Percentiles rank a stretch among this genome's conserved stretches.
phyloP scores from a whole-genome alignment of 2,329 filamentous ascomycete genomes.

The Chaetomium sp. region DNA sequence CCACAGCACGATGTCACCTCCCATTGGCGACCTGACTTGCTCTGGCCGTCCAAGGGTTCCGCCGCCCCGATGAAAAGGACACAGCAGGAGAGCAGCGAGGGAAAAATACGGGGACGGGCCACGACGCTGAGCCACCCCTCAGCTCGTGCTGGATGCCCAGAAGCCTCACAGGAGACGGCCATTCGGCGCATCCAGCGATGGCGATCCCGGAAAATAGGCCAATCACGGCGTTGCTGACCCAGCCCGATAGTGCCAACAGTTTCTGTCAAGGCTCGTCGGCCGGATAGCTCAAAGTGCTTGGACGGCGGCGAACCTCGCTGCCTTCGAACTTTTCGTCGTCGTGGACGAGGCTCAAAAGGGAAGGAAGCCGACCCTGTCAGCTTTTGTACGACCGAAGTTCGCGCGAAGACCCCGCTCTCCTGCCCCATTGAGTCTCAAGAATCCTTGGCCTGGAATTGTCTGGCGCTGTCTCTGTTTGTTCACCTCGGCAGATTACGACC shows the following conservation, averaged over 20 bases:
- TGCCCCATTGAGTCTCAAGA: too few species aligned
- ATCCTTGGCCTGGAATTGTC: too few species aligned
- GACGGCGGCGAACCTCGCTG: too few species aligned
- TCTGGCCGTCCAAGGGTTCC: background rate
- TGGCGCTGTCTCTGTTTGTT: too few species aligned
- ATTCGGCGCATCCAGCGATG: background rate
- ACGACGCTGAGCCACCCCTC: background rate
- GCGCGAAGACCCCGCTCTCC: too few species aligned
- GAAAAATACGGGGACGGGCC: too few species aligned
- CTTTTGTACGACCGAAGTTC: too few species aligned
- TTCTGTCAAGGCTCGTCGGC: background rate
- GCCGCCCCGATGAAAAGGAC: background rate
- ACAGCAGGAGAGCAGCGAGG: background rate
- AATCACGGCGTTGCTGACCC: slow-evolving; percentile 12
- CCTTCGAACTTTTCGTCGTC: too few species aligned
- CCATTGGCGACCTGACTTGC: slow-evolving; percentile 13
- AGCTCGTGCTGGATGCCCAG: background rate
- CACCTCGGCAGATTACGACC: too few species aligned
- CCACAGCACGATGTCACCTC: background rate
- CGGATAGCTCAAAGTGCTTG: background rate
- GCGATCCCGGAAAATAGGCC: slow-evolving; percentile 7
- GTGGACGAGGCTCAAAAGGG: too few species aligned
- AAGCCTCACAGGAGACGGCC: background rate
- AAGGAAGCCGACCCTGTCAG: too few species aligned
- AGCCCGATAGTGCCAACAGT: background rate